Evolutionary conservation across 768 basidiomycete genomes (phyloP).

Genomic region (Russula sp.): DNA sequence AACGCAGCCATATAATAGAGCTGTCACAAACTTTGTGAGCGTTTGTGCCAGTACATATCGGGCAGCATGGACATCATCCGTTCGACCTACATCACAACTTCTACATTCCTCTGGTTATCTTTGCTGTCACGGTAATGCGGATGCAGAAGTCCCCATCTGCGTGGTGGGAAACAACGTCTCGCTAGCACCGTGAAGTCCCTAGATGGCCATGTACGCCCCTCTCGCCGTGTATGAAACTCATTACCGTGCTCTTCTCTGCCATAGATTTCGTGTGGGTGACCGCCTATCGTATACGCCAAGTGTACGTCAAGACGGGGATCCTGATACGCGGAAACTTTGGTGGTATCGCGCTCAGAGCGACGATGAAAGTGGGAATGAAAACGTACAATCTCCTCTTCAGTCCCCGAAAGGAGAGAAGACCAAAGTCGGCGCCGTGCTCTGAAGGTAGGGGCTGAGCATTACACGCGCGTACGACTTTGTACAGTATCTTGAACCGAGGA

Average conservation of each 20-base stretch:
- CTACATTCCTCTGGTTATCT: constrained; percentile 53
- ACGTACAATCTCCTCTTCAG: neutral
- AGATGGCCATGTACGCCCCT: constrained; percentile 41
- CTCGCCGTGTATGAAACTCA: neutral
- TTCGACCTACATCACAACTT: constrained; percentile 52
- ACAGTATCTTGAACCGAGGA: neutral
- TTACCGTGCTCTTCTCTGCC: constrained; percentile 14
- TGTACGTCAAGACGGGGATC: constrained; percentile 51
- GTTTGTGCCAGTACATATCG: too few species aligned
- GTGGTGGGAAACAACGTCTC: constrained; percentile 54
- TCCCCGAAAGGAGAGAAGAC: constrained; percentile 11
- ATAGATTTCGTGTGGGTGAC: constrained; percentile 56
- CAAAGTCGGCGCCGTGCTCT: constrained; percentile 3
- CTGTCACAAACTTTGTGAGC: too few species aligned
- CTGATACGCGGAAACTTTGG: constrained; percentile 55
- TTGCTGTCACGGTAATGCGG: constrained; percentile 41
- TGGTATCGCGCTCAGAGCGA: constrained; percentile 49
- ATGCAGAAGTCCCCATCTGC: constrained; percentile 44
- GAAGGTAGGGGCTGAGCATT: neutral
- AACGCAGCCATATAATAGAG: too few species aligned
- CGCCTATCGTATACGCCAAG: constrained; percentile 8
- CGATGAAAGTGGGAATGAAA: constrained; percentile 33
- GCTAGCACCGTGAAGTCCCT: constrained; percentile 48
- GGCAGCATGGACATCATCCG: constrained; percentile 50
- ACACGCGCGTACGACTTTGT: neutral